Conservation (phyloP, 805 yeast genomes). For the Jamesozyma spencerorum region DNA sequence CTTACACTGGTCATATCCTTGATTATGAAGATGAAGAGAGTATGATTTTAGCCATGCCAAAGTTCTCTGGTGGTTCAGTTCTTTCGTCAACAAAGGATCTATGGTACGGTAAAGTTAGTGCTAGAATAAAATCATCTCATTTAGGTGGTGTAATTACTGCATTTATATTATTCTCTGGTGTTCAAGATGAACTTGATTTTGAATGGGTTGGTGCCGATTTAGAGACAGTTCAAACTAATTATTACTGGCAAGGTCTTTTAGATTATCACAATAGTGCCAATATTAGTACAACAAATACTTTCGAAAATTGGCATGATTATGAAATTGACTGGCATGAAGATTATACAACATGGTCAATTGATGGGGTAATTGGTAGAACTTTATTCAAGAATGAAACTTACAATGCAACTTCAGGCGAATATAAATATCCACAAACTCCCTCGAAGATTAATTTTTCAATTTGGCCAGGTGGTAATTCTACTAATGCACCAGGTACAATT, state of each 20-base stretch:
- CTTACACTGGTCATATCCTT: conserved; percentile 46
- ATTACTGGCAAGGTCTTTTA: conserved; percentile 63
- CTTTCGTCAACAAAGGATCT: conserved; percentile 67
- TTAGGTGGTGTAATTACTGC: conserved; percentile 77
- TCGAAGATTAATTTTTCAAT: conserved; percentile 61
- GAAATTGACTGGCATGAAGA: conserved; percentile 79
- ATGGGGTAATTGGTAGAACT: conserved; percentile 60
- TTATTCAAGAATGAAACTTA: conserved; percentile 51
- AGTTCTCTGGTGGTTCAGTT: conserved; percentile 65
- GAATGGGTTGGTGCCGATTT: conserved; percentile 77
- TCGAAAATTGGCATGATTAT: conserved; percentile 61
- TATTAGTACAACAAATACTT: conserved; percentile 39
- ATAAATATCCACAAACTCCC: conserved; percentile 65
- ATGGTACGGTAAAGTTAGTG: conserved; percentile 81
- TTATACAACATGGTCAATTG: conserved; percentile 57
- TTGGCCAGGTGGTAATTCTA: conserved; percentile 66
- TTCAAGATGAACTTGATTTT: conserved; percentile 83
- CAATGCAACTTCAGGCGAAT: conserved; percentile 50
- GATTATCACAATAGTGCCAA: conserved; percentile 56
- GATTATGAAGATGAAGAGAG: conserved; percentile 45
- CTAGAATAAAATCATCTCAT: conserved; percentile 63
- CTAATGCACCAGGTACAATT: conserved; percentile 51
- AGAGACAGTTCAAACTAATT: conserved; percentile 64
- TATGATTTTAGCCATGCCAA: conserved; percentile 68
- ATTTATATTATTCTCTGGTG: conserved; percentile 70